These are phyloP conservation scores for Magnolia changhungtana DNA, from an alignment of 164 flowering plant species.

Conservation along the genomic window DNA sequence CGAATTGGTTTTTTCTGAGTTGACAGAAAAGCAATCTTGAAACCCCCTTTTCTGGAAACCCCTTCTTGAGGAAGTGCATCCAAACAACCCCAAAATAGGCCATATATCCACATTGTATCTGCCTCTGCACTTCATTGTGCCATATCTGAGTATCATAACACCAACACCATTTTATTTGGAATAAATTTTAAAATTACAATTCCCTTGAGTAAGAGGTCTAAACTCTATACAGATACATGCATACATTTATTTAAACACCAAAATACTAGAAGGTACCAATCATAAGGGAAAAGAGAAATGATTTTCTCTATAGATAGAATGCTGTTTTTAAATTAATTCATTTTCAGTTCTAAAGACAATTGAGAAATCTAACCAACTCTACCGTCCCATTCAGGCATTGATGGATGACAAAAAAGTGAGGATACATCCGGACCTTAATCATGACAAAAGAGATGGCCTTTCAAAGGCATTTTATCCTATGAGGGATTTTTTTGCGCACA, in stretches of 20 bases:
- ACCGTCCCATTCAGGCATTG: conserved; percentile 15
- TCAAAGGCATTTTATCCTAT: conserved; percentile 33
- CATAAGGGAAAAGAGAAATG: background rate
- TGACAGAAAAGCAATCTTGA: background rate
- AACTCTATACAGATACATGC: background rate
- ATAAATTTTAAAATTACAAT: background rate
- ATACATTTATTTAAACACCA: background rate
- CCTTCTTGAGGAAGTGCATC: background rate
- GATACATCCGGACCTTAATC: conserved; percentile 20
- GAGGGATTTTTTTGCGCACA: conserved; percentile 36
- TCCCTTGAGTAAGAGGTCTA: background rate
- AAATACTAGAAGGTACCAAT: background rate
- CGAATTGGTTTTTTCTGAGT: too few species aligned
- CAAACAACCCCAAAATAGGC: background rate
- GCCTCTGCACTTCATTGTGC: background rate
- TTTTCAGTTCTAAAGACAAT: background rate
- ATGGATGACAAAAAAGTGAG: conserved; percentile 38
- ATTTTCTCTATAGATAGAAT: background rate
- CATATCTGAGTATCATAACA: background rate
- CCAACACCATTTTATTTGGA: background rate
- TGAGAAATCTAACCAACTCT: background rate
- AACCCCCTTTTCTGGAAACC: background rate
- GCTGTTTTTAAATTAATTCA: background rate
- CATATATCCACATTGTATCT: background rate
- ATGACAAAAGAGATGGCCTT: conserved; percentile 19